phyloP scores from a whole-genome alignment of 805 yeast genomes.

The Dipodascus albidus region DNA sequence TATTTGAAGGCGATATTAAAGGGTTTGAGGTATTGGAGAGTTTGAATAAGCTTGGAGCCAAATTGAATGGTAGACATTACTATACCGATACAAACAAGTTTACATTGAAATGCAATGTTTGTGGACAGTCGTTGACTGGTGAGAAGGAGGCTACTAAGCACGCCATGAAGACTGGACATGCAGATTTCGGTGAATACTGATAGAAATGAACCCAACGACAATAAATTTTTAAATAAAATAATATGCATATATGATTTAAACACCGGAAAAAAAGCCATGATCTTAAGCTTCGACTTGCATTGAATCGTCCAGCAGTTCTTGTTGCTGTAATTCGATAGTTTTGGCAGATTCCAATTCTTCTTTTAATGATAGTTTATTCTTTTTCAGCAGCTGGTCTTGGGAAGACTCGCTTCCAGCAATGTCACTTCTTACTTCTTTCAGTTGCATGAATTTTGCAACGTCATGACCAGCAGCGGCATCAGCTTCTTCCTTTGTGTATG shows the following conservation, averaged over 20 bases:
- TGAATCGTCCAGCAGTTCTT: background rate
- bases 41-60: conserved; percentile 30
- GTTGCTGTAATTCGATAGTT: background rate
- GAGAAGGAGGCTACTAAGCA: conserved; percentile 56
- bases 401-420: conserved; percentile 8
- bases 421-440: conserved; percentile 50
- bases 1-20: conserved; percentile 30
- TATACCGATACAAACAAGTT: conserved; percentile 56
- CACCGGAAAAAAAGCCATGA: too few relatives aligned
- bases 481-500: conserved; percentile 80
- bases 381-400: conserved; percentile 14
- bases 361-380: conserved; percentile 4
- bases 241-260: background rate
- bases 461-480: conserved; percentile 84
- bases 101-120: conserved; percentile 43
- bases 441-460: conserved; percentile 50
- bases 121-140: conserved; percentile 42
- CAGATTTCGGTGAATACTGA: conserved; percentile 41
- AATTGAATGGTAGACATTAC: conserved; percentile 41
- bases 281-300: background rate
- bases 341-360: background rate
- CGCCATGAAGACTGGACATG: conserved; percentile 51
- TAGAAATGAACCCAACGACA: background rate
- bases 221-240: too few relatives aligned
- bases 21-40: conserved; percentile 29